Percentiles rank a stretch among this genome's conserved stretches.
Evolutionary conservation across 352 stramenopile genomes (phyloP).

Genomic region (Globisporangium ultimum): DNA sequence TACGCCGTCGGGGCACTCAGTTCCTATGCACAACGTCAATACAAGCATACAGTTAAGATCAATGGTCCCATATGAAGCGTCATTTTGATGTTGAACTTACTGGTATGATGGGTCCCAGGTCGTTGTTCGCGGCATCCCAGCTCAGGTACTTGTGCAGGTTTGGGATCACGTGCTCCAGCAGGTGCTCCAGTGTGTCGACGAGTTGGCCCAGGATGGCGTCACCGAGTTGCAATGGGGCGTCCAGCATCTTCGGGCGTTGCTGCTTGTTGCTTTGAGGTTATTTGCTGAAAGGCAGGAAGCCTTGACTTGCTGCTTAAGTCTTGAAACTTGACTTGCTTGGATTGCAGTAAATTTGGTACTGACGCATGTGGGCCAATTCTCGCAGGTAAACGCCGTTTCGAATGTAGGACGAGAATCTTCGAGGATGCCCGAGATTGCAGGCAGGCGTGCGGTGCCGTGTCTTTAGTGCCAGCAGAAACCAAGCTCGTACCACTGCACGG

Average conservation of each 20-base stretch:
- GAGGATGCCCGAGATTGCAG: too few relatives aligned
- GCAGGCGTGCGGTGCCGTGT: too few relatives aligned
- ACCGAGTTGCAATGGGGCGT: not conserved
- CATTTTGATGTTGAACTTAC: slow-evolving; percentile 1
- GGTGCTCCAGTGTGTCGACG: not conserved
- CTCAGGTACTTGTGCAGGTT: slow-evolving; percentile 41
- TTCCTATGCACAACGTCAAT: not conserved
- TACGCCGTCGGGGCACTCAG: not conserved
- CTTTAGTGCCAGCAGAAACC: too few relatives aligned
- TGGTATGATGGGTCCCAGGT: slow-evolving; percentile 30
- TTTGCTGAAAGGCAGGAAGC: not conserved
- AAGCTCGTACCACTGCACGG: too few relatives aligned
- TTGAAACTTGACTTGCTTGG: not conserved
- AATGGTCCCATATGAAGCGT: not conserved
- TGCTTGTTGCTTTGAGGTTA: not conserved
- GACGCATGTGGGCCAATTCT: not conserved
- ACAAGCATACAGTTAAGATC: not conserved
- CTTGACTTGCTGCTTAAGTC: not conserved
- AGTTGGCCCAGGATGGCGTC: not conserved
- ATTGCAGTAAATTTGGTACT: not conserved
- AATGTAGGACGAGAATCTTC: too few relatives aligned
- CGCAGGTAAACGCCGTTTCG: too few relatives aligned
- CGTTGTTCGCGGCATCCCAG: slow-evolving; percentile 31
- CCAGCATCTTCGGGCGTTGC: not conserved
- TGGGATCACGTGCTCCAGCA: slow-evolving; percentile 35